Conservation (phyloP, 164 flowering plant genomes). For the Umbilicus rupestris region DNA sequence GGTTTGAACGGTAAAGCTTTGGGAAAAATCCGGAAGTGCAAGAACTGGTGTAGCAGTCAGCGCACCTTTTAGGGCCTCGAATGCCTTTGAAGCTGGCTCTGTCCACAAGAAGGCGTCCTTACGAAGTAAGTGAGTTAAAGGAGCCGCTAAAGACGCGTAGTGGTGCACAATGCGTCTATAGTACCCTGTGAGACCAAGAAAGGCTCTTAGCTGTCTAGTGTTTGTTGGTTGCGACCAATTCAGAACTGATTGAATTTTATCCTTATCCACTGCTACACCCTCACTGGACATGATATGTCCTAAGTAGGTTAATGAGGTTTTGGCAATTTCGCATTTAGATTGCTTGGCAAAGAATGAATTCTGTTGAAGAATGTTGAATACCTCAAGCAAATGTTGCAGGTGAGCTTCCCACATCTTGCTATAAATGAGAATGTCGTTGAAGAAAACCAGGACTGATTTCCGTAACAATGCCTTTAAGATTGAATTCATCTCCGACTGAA, state of each 20-base stretch:
- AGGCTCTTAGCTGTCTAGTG: neutral
- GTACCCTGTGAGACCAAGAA: neutral
- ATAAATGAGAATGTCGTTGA: conserved; percentile 1
- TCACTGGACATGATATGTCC: neutral
- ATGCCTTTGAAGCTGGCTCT: neutral
- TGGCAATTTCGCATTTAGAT: neutral
- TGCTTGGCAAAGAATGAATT: neutral
- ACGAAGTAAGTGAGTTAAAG: neutral
- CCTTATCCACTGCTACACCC: neutral
- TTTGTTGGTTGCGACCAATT: neutral
- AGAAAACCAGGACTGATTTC: neutral
- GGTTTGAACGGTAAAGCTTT: neutral
- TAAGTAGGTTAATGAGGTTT: neutral
- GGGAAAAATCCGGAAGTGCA: neutral
- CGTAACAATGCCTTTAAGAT: neutral
- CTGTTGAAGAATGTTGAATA: neutral
- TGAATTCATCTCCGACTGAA: neutral
- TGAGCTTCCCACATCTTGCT: neutral
- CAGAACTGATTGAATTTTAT: neutral
- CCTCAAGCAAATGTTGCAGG: neutral
- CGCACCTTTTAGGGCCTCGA: neutral
- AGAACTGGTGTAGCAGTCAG: neutral
- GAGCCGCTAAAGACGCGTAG: neutral
- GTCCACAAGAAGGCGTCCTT: neutral
- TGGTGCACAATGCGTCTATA: neutral